Evolutionary conservation across 805 yeast genomes (phyloP), one percentile per base, ranked within the genome.

Genomic region (Metschnikowia continentalis): DNA sequence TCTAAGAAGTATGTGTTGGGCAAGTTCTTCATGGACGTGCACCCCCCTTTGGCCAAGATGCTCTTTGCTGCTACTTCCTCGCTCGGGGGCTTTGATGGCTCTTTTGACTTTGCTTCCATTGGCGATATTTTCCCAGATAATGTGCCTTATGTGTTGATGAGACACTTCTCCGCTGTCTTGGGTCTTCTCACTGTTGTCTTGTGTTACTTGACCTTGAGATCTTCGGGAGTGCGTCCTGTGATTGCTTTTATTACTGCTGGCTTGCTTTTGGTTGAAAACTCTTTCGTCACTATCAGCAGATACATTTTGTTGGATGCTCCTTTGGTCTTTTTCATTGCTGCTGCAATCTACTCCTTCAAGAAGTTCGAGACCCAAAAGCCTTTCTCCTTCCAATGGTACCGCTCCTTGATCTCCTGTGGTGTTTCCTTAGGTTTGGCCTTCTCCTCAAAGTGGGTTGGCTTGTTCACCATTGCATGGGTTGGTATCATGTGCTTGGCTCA

Each of bases 401-500:
- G 77, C 61, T 69, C 82, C n/a, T 68, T 88, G 57, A 26, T 82
- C 30, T 75, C 83, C n/a, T 76, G 88, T 40, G 88, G 87, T 58
- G 64, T 84, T 48, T 82, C 83, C n/a, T 69, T 87, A 51, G 95
- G 94, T 48, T 72, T 86, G 51, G 86, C 94, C 3, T 69, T 83
- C 19, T 79, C 87, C 22, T 81, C 91, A 32, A 88, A 88, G 68
- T 87, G 94, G 94, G 94, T 87, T 42, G 95, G 95, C 54, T 69
- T 87, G 37, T 87, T 87, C 70, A 88, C 95, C 17, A 64, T 88
- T 51, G 86, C 86, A 3, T 88, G 92, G 92, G 78, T 83, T 53
- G 95, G 94, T 47, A 47, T 76, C 2, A 65, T 78, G 51, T 84
- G 86, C 61, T 64, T 78, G 15, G 72, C 78, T 65, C 86, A 83